These are phyloP conservation scores for Saitozyma podzolica DNA, from an alignment of 768 basidiomycete genomes.

Conservation along the genomic window DNA sequence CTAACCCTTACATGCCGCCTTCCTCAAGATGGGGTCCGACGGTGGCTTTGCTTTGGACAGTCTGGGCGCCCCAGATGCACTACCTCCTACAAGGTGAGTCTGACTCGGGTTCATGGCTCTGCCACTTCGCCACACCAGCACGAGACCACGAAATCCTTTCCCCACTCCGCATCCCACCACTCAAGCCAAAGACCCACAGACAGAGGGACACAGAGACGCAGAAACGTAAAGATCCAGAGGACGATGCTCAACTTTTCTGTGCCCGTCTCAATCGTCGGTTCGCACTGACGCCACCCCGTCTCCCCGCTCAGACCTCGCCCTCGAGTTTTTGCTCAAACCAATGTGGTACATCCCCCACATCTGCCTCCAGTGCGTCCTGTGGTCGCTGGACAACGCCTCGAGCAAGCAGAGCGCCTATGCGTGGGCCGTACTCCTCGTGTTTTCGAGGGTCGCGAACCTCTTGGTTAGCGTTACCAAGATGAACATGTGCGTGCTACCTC, in stretches of 20 bases:
- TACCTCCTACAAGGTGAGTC: constrained; percentile 13
- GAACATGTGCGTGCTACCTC: constrained; percentile 17
- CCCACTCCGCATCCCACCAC: too few relatives aligned
- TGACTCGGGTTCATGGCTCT: too few relatives aligned
- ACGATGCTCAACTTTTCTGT: too few relatives aligned
- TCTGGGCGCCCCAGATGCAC: constrained; percentile 25
- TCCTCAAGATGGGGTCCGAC: constrained; percentile 9
- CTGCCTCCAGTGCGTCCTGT: constrained; percentile 33
- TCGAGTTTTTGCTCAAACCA: constrained; percentile 13
- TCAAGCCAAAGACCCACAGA: too few relatives aligned
- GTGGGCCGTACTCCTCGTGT: constrained; percentile 24
- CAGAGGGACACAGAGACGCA: too few relatives aligned
- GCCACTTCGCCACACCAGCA: too few relatives aligned
- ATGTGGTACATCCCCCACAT: constrained; percentile 38
- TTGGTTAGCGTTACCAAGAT: constrained; percentile 12
- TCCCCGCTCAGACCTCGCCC: constrained; percentile 14
- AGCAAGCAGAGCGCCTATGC: constrained; percentile 13
- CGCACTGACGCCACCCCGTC: too few relatives aligned
- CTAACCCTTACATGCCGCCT: not conserved
- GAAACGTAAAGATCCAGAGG: too few relatives aligned
- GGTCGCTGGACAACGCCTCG: constrained; percentile 19
- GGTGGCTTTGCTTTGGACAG: constrained; percentile 14
- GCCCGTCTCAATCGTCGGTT: too few relatives aligned
- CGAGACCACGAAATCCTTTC: too few relatives aligned
- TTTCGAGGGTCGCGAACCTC: constrained; percentile 13